A percentile compares a stretch with the other conserved stretches of the same genome.
These are phyloP conservation scores for Solanum peruvianum DNA, from an alignment of 257 asterid species.

Conservation along the genomic window DNA sequence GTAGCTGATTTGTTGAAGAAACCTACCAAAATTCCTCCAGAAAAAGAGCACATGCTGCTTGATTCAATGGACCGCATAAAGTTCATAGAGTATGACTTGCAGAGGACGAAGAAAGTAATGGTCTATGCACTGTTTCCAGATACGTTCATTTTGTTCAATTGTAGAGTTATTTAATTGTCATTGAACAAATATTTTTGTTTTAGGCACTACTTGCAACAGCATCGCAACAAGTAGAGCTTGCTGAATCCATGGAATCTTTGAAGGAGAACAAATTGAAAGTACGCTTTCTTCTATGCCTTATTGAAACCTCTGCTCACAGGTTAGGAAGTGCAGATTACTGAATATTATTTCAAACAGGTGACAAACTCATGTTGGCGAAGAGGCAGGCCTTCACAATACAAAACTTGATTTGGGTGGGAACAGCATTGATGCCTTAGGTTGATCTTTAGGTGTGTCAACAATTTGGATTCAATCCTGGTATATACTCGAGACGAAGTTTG, in stretches of 20 bases:
- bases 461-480: neutral
- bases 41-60: slow-evolving; percentile 65
- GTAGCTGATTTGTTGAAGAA: slow-evolving; percentile 64
- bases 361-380: slow-evolving; percentile 49
- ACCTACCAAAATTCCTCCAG: slow-evolving; percentile 77
- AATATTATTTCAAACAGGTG: slow-evolving; percentile 24
- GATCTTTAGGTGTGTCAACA: neutral
- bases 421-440: neutral
- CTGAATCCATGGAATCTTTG: slow-evolving; percentile 69
- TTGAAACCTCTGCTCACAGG: neutral
- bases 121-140: neutral
- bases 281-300: slow-evolving; percentile 9
- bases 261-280: slow-evolving; percentile 49
- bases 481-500: neutral
- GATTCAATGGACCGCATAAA: slow-evolving; percentile 86
- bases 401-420: slow-evolving; percentile 14
- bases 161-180: neutral
- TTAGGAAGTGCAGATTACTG: neutral
- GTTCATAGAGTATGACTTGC: slow-evolving; percentile 78
- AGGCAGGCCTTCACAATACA: slow-evolving; percentile 32
- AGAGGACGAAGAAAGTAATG: slow-evolving; percentile 68
- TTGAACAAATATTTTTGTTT: slow-evolving; percentile 1
- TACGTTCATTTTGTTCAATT: neutral
- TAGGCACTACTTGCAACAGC: slow-evolving; percentile 84
- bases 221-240: slow-evolving; percentile 81